phyloP scores from a whole-genome alignment of 352 stramenopile genomes.

The Globisporangium sylvaticum region DNA sequence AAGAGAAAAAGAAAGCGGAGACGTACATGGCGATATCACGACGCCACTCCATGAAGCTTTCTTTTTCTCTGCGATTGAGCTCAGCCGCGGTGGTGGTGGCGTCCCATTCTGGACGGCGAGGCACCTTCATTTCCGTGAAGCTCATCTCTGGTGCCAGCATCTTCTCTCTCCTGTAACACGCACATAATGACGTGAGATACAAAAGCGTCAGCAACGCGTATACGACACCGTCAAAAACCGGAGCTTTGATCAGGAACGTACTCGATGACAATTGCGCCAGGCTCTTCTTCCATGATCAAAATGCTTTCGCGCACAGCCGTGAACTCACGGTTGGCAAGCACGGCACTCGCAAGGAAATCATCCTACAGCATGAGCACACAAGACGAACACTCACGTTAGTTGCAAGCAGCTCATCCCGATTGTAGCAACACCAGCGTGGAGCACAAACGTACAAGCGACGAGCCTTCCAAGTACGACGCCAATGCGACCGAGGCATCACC shows the following conservation, averaged over 20 bases:
- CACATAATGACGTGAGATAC: not conserved
- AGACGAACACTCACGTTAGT: not conserved
- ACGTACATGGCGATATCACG: constrained; percentile 91
- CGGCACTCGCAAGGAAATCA: constrained; percentile 91
- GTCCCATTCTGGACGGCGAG: constrained; percentile 94
- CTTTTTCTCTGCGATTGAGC: constrained; percentile 94
- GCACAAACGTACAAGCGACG: constrained; percentile 54
- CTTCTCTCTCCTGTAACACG: constrained; percentile 39
- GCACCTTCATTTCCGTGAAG: constrained; percentile 96
- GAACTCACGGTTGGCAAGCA: constrained; percentile 91
- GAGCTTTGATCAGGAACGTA: constrained; percentile 24
- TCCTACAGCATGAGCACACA: constrained; percentile 38
- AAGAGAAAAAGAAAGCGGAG: not conserved
- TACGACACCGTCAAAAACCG: not conserved
- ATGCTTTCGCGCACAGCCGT: constrained; percentile 88
- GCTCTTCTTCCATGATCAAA: constrained; percentile 69
- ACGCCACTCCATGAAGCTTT: constrained; percentile 98
- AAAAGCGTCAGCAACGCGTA: not conserved
- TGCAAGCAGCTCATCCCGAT: not conserved
- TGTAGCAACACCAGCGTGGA: not conserved
- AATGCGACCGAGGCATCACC: constrained; percentile 77
- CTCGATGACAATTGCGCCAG: constrained; percentile 59
- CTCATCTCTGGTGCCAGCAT: constrained; percentile 74
- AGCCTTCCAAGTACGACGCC: constrained; percentile 83
- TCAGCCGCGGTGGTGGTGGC: constrained; percentile 93